phyloP scores from a whole-genome alignment of 2,329 filamentous ascomycete genomes.

The Paraphaeosphaeria minitans region DNA sequence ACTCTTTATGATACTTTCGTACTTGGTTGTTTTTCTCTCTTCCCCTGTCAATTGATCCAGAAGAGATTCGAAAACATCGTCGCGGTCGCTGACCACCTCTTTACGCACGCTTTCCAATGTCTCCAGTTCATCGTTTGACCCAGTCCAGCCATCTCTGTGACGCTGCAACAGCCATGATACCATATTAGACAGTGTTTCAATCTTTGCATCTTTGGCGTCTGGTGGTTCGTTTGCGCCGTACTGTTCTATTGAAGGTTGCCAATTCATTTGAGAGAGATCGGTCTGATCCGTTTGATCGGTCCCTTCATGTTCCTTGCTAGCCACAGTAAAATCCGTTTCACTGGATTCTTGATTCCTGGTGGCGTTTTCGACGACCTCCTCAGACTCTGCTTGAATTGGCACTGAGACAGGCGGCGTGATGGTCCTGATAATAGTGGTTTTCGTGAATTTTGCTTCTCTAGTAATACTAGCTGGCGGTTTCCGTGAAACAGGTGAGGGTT shows the following conservation, averaged over 20 bases:
- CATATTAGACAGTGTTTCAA: slow-evolving; percentile 5
- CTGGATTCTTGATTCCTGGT: slow-evolving; percentile 2
- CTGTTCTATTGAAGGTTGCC: not conserved
- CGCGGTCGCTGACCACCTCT: not conserved
- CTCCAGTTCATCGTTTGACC: not conserved
- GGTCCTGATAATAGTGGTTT: not conserved
- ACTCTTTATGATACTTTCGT: slow-evolving; percentile 1
- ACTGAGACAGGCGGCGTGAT: not conserved
- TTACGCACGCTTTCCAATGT: slow-evolving; percentile 5
- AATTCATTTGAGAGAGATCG: slow-evolving; percentile 2
- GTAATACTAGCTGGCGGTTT: not conserved
- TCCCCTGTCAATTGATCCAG: not conserved
- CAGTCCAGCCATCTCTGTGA: slow-evolving; percentile 8
- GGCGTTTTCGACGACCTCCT: not conserved
- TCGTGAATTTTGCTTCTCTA: not conserved
- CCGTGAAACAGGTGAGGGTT: not conserved
- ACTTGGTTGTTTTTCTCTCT: slow-evolving; percentile 6
- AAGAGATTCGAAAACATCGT: slow-evolving; percentile 8
- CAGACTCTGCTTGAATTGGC: not conserved
- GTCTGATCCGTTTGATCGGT: slow-evolving; percentile 6
- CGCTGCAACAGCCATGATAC: slow-evolving; percentile 3
- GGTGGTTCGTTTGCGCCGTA: not conserved
- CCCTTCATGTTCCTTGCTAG: slow-evolving; percentile 1
- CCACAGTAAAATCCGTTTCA: slow-evolving; percentile 6
- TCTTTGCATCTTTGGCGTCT: slow-evolving; percentile 1